A percentile compares a stretch with the other conserved stretches of the same genome.
These are phyloP conservation scores for Penicillium sp. DNA, from an alignment of 2,329 filamentous ascomycete species.

Conservation along the genomic window DNA sequence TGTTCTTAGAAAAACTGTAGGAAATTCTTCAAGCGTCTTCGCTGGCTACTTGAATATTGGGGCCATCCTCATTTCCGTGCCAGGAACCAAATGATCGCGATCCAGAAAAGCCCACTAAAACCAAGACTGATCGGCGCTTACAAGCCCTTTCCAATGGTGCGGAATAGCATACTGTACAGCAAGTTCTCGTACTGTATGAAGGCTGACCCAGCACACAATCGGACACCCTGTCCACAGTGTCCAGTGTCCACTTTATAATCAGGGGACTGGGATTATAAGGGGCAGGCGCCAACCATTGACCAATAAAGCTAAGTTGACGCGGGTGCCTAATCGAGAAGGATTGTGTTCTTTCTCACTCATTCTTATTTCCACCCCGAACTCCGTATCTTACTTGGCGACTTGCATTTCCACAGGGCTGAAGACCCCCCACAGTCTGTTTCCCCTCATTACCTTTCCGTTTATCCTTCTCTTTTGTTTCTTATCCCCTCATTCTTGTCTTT, in stretches of 20 bases:
- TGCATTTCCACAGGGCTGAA: background rate
- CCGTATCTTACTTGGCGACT: background rate
- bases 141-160: background rate
- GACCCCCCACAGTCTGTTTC: background rate
- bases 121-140: background rate
- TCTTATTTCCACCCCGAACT: background rate
- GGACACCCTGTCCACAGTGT: background rate
- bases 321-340: background rate
- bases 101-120: background rate
- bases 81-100: background rate
- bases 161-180: background rate
- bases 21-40: too few relatives aligned
- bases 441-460: background rate
- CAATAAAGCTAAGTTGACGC: background rate
- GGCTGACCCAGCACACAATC: background rate
- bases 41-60: too few relatives aligned
- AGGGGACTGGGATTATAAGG: background rate
- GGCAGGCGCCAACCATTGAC: background rate
- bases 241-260: background rate
- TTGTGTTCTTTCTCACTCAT: background rate
- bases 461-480: background rate
- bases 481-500: background rate
- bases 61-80: too few relatives aligned
- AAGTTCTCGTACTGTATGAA: too few relatives aligned
- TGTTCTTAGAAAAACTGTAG: too few relatives aligned